Percentiles rank a stretch among this genome's conserved stretches.
These are phyloP conservation scores for Zymoseptoria tritici DNA, from an alignment of 2,329 filamentous ascomycete genomes.

Conservation along the genomic window DNA sequence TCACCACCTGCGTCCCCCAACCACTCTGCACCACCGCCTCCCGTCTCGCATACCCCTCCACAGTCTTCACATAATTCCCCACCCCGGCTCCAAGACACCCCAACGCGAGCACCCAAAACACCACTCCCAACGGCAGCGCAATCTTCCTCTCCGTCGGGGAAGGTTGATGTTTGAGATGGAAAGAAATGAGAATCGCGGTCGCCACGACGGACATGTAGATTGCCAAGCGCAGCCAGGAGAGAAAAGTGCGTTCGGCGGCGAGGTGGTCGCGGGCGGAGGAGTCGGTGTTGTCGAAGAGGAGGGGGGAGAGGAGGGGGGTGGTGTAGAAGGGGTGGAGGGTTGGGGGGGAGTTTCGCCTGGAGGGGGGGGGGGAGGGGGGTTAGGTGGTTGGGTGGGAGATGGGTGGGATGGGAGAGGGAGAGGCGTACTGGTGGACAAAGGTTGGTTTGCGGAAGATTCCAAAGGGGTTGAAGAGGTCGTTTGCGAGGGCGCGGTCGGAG, in stretches of 20 bases:
- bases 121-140: slow-evolving; percentile 71
- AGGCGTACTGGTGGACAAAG: slow-evolving; percentile 40
- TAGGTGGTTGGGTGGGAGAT: not conserved
- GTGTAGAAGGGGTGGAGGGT: slow-evolving; percentile 47
- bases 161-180: slow-evolving; percentile 74
- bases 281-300: slow-evolving; percentile 67
- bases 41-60: slow-evolving; percentile 72
- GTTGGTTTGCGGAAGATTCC: slow-evolving; percentile 46
- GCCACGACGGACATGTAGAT: slow-evolving; percentile 88
- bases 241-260: slow-evolving; percentile 74
- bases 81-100: slow-evolving; percentile 70
- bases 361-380: not conserved
- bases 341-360: slow-evolving; percentile 19
- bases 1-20: slow-evolving; percentile 80
- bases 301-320: slow-evolving; percentile 56
- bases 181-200: slow-evolving; percentile 84
- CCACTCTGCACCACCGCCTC: slow-evolving; percentile 84
- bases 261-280: slow-evolving; percentile 73
- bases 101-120: slow-evolving; percentile 80
- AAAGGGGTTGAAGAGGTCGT: slow-evolving; percentile 43
- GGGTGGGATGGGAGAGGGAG: not conserved
- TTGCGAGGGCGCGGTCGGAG: slow-evolving; percentile 23
- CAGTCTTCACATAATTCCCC: slow-evolving; percentile 76
- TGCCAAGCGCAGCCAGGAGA: slow-evolving; percentile 82
- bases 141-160: slow-evolving; percentile 64